Evolutionary conservation across 2,329 filamentous ascomycete species (phyloP).

Genomic region (Xylaria sp.): DNA sequence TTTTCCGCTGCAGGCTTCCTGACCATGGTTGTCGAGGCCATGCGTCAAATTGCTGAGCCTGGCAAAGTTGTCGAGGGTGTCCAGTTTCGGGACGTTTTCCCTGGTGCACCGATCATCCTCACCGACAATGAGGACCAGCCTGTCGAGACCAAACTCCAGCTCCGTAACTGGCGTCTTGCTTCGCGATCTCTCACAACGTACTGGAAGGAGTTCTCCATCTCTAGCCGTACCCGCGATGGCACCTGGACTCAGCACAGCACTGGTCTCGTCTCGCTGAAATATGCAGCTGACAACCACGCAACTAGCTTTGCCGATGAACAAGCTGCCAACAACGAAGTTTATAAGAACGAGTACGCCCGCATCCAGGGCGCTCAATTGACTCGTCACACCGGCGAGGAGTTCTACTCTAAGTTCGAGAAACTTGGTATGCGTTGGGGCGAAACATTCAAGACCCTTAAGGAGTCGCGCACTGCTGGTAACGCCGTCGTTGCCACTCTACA

Average conservation of each 20-base stretch:
- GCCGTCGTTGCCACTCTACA: constrained; percentile 42
- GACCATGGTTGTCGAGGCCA: constrained; percentile 52
- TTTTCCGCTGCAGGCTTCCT: constrained; percentile 58
- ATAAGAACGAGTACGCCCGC: constrained; percentile 44
- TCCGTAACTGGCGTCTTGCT: constrained; percentile 47
- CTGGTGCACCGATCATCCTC: constrained; percentile 43
- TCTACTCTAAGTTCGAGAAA: constrained; percentile 47
- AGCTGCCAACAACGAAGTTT: constrained; percentile 40
- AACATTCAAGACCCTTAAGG: constrained; percentile 43
- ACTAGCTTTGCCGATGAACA: constrained; percentile 44
- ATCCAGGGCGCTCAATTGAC: constrained; percentile 36
- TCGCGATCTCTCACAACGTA: constrained; percentile 47
- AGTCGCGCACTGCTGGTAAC: constrained; percentile 40
- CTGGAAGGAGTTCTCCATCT: constrained; percentile 47
- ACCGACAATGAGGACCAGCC: constrained; percentile 45
- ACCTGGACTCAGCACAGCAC: constrained; percentile 48
- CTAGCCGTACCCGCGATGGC: constrained; percentile 45
- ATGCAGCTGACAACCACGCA: constrained; percentile 42
- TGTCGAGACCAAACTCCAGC: constrained; percentile 46
- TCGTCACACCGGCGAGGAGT: constrained; percentile 41
- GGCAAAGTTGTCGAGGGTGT: constrained; percentile 46
- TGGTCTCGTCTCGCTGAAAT: constrained; percentile 46
- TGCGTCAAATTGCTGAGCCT: constrained; percentile 46
- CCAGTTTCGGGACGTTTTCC: constrained; percentile 49
- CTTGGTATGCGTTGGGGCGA: constrained; percentile 47